phyloP scores from a whole-genome alignment of 345 rosid species.

The Cardamine resedifolia region DNA sequence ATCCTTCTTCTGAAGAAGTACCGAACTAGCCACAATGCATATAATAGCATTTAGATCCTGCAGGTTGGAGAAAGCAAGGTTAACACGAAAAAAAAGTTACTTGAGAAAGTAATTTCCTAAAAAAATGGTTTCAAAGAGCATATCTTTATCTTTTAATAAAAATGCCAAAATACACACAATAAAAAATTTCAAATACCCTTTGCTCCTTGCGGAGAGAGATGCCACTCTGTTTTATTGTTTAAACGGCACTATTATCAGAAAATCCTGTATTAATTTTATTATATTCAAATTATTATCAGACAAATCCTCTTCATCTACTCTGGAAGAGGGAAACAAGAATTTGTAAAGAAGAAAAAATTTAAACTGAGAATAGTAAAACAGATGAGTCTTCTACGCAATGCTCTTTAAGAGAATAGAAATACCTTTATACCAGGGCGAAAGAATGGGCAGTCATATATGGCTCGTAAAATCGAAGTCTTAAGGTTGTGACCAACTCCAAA shows the following conservation, averaged over 20 bases:
- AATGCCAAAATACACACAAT: background rate
- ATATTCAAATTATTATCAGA: background rate
- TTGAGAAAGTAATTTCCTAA: background rate
- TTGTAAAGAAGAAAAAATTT: background rate
- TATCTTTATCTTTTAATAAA: slow-evolving; percentile 1
- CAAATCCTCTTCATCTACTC: slow-evolving; percentile 2
- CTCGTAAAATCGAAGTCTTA: slow-evolving; percentile 59
- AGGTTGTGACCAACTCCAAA: slow-evolving; percentile 78
- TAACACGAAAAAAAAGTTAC: background rate
- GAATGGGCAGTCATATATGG: slow-evolving; percentile 82
- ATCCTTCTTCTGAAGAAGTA: slow-evolving; percentile 44
- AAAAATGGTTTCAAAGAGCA: background rate
- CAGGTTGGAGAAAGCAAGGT: slow-evolving; percentile 9
- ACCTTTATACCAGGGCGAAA: slow-evolving; percentile 73
- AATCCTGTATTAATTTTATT: background rate
- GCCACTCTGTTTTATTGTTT: background rate
- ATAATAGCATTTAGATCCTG: slow-evolving; percentile 67
- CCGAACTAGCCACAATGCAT: slow-evolving; percentile 67
- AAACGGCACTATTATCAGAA: background rate
- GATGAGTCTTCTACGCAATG: slow-evolving; percentile 4
- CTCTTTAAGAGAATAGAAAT: slow-evolving; percentile 20
- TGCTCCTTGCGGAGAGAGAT: background rate
- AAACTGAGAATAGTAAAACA: background rate
- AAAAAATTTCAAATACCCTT: background rate
- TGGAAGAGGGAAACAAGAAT: background rate